phyloP scores from a whole-genome alignment of 2,329 filamentous ascomycete species.

The Fusarium euwallaceae region DNA sequence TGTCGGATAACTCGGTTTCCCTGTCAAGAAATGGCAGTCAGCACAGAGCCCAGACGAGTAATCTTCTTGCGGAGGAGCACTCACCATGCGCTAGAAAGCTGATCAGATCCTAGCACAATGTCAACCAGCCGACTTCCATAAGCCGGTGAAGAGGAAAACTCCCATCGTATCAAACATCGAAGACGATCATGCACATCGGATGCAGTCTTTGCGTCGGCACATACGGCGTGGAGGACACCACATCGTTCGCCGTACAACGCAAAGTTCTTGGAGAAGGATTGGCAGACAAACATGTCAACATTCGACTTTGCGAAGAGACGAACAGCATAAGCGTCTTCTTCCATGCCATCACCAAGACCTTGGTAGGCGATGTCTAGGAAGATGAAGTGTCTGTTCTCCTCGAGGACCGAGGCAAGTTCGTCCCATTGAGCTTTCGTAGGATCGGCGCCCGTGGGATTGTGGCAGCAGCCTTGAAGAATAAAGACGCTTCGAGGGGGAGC shows the following conservation, averaged over 20 bases:
- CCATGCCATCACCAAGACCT: conserved; percentile 50
- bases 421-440: conserved; percentile 50
- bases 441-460: conserved; percentile 55
- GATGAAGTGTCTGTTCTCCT: conserved; percentile 42
- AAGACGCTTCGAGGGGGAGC: conserved; percentile 51
- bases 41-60: background rate
- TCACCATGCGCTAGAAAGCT: conserved; percentile 14
- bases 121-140: conserved; percentile 31
- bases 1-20: background rate
- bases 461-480: conserved; percentile 53
- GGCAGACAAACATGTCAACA: conserved; percentile 50
- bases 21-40: background rate
- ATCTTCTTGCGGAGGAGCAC: no score
- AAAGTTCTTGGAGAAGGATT: conserved; percentile 57
- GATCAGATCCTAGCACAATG: conserved; percentile 23
- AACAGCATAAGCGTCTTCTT: conserved; percentile 50
- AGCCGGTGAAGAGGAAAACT: conserved; percentile 34
- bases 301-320: conserved; percentile 43
- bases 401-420: conserved; percentile 36
- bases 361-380: conserved; percentile 56
- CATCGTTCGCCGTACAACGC: conserved; percentile 53
- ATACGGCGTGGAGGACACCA: conserved; percentile 43
- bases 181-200: conserved; percentile 23
- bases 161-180: conserved; percentile 27
- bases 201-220: conserved; percentile 4